phyloP scores from a whole-genome alignment of 2,329 filamentous ascomycete genomes.

The Xylaria sp. region DNA sequence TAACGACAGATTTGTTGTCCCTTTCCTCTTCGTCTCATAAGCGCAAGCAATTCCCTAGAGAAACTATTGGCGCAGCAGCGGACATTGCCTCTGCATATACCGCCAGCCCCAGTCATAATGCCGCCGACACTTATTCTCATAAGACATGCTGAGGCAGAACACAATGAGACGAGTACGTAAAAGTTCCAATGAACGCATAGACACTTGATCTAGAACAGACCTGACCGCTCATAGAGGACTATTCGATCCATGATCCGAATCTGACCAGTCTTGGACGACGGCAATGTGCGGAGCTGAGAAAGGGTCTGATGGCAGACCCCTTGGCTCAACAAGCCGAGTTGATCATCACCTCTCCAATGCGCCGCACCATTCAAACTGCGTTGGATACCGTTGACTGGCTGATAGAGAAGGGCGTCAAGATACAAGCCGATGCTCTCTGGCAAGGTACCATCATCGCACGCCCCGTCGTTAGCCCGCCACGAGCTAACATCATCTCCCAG shows the following conservation, averaged over 20 bases:
- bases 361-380: constrained; percentile 69
- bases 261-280: constrained; percentile 55
- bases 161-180: constrained; percentile 60
- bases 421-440: constrained; percentile 67
- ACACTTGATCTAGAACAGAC: background rate
- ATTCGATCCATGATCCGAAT: constrained; percentile 55
- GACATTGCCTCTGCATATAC: background rate
- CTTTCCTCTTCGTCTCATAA: too few relatives aligned
- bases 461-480: background rate
- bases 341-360: constrained; percentile 69
- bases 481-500: constrained; percentile 41
- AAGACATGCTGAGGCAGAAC: constrained; percentile 80
- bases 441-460: constrained; percentile 57
- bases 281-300: constrained; percentile 54
- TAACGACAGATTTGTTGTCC: too few relatives aligned
- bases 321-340: constrained; percentile 53
- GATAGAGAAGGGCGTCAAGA: constrained; percentile 57
- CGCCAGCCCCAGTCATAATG: constrained; percentile 45
- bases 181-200: background rate
- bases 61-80: too few relatives aligned
- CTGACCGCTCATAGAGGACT: constrained; percentile 48
- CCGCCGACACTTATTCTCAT: constrained; percentile 75
- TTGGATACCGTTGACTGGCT: constrained; percentile 63
- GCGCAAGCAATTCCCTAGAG: too few relatives aligned
- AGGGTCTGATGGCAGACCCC: constrained; percentile 48